Conservation (phyloP, 164 flowering plant genomes). For the Saururus chinensis region DNA sequence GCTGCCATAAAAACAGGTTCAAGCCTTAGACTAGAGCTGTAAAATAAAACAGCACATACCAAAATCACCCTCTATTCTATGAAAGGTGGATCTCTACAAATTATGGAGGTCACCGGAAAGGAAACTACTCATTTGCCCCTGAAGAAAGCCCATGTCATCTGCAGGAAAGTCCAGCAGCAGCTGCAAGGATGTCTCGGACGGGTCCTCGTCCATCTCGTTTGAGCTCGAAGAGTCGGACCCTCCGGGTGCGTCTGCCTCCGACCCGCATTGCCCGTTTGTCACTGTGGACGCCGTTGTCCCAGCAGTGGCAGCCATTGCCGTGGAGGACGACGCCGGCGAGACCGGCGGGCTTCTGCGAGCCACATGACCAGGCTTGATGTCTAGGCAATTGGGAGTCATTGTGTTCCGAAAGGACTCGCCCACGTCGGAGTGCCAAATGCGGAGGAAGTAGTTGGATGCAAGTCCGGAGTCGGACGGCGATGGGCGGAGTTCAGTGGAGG, state of each 20-base stretch:
- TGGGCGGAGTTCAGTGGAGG: constrained; percentile 8
- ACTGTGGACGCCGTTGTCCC: constrained; percentile 7
- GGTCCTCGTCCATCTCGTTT: constrained; percentile 39
- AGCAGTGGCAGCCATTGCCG: constrained; percentile 16
- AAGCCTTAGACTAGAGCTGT: not conserved
- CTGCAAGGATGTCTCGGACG: constrained; percentile 57
- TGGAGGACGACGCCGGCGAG: constrained; percentile 51
- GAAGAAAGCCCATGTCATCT: constrained; percentile 45
- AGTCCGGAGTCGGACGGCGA: constrained; percentile 5
- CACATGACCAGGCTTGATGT: not conserved
- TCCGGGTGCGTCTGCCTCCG: constrained; percentile 8
- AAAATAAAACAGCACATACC: not conserved
- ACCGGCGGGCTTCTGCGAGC: constrained; percentile 20
- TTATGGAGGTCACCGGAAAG: not conserved
- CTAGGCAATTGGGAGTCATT: not conserved
- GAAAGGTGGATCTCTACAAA: no score
- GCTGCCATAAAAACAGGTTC: not conserved
- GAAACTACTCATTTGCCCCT: not conserved
- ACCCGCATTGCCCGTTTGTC: constrained; percentile 11
- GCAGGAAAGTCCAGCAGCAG: constrained; percentile 59
- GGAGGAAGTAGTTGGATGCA: constrained; percentile 48
- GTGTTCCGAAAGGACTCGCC: constrained; percentile 69
- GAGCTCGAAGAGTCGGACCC: constrained; percentile 41
- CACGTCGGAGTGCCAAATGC: constrained; percentile 78
- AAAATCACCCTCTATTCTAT: not conserved